Evolutionary conservation across 1,284 basidiomycete genomes (phyloP).

Genomic region (Cryptococcus sp.): DNA sequence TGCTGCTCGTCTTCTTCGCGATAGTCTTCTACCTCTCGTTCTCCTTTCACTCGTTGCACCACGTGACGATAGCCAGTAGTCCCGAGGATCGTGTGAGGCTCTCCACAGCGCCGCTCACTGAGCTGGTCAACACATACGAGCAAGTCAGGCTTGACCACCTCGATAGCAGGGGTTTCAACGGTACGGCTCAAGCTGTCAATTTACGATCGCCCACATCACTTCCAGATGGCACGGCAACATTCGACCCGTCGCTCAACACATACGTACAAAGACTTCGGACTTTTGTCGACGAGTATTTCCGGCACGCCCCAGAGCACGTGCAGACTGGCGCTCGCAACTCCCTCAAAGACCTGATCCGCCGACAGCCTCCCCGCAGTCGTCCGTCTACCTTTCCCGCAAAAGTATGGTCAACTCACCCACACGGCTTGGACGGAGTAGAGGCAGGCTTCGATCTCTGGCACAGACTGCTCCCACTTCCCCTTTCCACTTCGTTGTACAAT

Average conservation of each 20-base stretch:
- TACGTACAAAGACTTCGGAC: conserved; percentile 9
- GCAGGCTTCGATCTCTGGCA: conserved; percentile 32
- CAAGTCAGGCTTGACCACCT: conserved; percentile 6
- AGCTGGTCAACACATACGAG: conserved; percentile 15
- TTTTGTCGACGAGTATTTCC: conserved; percentile 13
- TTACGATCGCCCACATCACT: conserved; percentile 11
- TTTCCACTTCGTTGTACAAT: conserved; percentile 6
- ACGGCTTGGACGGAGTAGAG: conserved; percentile 10
- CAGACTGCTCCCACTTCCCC: conserved; percentile 24
- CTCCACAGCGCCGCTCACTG: conserved; percentile 4
- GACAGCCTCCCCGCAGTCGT: conserved; percentile 4
- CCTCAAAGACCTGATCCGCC: conserved; percentile 9
- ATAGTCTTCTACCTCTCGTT: conserved; percentile 13
- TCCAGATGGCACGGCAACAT: conserved; percentile 13
- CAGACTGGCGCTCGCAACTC: conserved; percentile 9
- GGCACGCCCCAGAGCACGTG: conserved; percentile 5
- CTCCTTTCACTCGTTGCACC: background rate
- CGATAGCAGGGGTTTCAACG: conserved; percentile 5
- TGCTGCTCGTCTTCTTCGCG: conserved; percentile 15
- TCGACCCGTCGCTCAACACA: conserved; percentile 5
- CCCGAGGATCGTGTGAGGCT: background rate
- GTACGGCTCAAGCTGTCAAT: conserved; percentile 5
- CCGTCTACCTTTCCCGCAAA: conserved; percentile 8
- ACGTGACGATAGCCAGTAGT: background rate
- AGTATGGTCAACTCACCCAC: conserved; percentile 21